A percentile compares a stretch with the other conserved stretches of the same genome.
These are phyloP conservation scores for Ophiognomonia clavigignenti-juglandacearum DNA, from an alignment of 2,329 filamentous ascomycete species.

Conservation along the genomic window DNA sequence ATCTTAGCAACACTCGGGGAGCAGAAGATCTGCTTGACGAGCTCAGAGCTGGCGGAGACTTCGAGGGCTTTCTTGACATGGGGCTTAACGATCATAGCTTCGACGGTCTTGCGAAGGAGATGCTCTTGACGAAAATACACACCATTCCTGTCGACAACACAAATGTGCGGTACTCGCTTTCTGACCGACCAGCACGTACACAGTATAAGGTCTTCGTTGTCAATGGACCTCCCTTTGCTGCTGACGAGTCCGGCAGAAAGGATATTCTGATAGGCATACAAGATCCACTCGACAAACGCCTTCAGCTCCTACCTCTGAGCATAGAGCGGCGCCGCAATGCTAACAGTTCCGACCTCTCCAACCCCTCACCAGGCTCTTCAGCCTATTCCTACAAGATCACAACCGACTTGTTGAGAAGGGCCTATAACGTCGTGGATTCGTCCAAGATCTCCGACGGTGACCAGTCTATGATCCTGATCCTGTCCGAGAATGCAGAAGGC, in stretches of 20 bases:
- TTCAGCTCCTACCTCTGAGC: constrained; percentile 62
- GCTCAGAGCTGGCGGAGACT: constrained; percentile 54
- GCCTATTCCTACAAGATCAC: constrained; percentile 37
- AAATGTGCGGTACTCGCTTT: constrained; percentile 56
- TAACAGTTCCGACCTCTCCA: constrained; percentile 23
- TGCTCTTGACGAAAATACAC: constrained; percentile 67
- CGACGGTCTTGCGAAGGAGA: constrained; percentile 66
- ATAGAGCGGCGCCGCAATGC: constrained; percentile 39
- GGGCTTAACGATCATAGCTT: constrained; percentile 67
- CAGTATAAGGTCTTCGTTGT: constrained; percentile 66
- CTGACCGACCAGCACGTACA: constrained; percentile 44
- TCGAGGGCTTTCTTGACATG: constrained; percentile 68
- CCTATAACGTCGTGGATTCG: constrained; percentile 66
- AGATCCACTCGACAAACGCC: constrained; percentile 60
- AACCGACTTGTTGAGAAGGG: constrained; percentile 49
- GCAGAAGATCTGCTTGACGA: constrained; percentile 64
- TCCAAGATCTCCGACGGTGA: constrained; percentile 65
- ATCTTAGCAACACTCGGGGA: constrained; percentile 54
- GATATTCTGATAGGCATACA: constrained; percentile 65
- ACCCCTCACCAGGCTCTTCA: constrained; percentile 20
- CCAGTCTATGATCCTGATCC: constrained; percentile 63
- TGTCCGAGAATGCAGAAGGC: constrained; percentile 61
- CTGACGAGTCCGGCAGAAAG: constrained; percentile 47
- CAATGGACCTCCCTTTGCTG: constrained; percentile 50
- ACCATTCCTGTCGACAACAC: constrained; percentile 58